phyloP scores from a whole-genome alignment of 2,329 filamentous ascomycete species.

The Sclerotinia trifoliorum region DNA sequence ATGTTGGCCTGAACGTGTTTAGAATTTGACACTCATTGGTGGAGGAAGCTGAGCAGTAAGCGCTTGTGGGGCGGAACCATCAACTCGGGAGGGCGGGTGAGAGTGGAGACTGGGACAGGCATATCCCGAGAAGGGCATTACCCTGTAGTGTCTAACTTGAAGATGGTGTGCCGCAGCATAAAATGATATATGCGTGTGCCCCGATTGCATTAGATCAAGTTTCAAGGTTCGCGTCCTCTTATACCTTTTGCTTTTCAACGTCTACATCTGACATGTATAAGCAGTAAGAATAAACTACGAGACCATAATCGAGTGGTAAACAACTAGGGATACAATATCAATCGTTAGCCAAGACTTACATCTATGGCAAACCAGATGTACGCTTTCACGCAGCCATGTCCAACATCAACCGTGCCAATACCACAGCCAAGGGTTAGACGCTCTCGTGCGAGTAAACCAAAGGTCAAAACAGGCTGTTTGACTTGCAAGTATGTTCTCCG shows the following conservation, averaged over 20 bases:
- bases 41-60: constrained; percentile 11
- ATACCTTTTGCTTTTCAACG: neutral
- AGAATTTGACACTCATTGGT: neutral
- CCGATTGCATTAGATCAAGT: constrained; percentile 6
- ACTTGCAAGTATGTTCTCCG: constrained; percentile 39
- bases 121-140: neutral
- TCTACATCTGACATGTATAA: neutral
- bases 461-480: constrained; percentile 38
- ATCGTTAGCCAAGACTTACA: neutral
- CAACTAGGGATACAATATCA: neutral
- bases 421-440: constrained; percentile 15
- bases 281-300: neutral
- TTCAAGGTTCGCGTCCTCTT: neutral
- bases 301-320: neutral
- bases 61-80: constrained; percentile 19
- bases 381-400: constrained; percentile 3
- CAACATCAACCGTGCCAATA: neutral
- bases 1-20: no score
- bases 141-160: constrained; percentile 7
- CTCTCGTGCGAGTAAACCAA: constrained; percentile 37
- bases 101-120: constrained; percentile 10
- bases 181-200: constrained; percentile 8
- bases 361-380: constrained; percentile 14
- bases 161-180: constrained; percentile 6
- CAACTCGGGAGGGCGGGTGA: constrained; percentile 11